Evolutionary conservation across 352 stramenopile species (phyloP).

Genomic region (Globisporangium ultimum): DNA sequence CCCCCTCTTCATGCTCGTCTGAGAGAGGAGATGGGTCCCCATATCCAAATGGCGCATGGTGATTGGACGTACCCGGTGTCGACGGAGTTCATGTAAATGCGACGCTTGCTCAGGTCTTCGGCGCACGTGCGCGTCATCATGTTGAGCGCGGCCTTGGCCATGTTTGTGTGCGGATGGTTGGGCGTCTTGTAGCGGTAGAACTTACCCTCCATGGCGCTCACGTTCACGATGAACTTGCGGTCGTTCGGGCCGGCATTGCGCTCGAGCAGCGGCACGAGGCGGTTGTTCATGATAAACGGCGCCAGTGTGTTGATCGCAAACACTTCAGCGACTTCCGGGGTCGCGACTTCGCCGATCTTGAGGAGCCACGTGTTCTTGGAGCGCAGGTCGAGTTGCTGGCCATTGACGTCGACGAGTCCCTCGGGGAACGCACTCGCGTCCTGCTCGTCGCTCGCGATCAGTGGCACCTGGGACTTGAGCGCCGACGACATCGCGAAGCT

Average conservation of each 20-base stretch:
- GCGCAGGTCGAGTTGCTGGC: slow-evolving; percentile 94
- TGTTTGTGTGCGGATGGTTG: slow-evolving; percentile 98
- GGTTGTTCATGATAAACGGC: slow-evolving; percentile 97
- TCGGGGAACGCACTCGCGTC: slow-evolving; percentile 59
- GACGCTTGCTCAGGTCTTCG: slow-evolving; percentile 91
- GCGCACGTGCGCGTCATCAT: slow-evolving; percentile 98
- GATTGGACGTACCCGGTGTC: slow-evolving; percentile 88
- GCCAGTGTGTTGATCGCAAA: slow-evolving; percentile 95
- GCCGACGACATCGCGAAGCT: slow-evolving; percentile 66
- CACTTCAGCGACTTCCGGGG: slow-evolving; percentile 81
- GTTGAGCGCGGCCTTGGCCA: slow-evolving; percentile 97
- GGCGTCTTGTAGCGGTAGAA: slow-evolving; percentile 97
- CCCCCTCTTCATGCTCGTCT: slow-evolving; percentile 1
- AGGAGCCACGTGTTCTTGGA: slow-evolving; percentile 95
- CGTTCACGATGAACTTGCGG: slow-evolving; percentile 95
- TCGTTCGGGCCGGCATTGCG: slow-evolving; percentile 37
- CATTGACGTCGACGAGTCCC: slow-evolving; percentile 92
- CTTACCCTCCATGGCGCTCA: slow-evolving; percentile 98
- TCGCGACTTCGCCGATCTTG: slow-evolving; percentile 92
- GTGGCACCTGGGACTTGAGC: slow-evolving; percentile 77
- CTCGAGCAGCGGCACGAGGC: slow-evolving; percentile 88
- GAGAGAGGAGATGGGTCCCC: slow-evolving; percentile 3
- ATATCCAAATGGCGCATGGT: neutral
- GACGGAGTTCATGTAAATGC: slow-evolving; percentile 98
- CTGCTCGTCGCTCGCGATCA: slow-evolving; percentile 73